These are phyloP conservation scores for Suhomyces vadensis DNA, from an alignment of 805 yeast genomes.

Conservation along the genomic window DNA sequence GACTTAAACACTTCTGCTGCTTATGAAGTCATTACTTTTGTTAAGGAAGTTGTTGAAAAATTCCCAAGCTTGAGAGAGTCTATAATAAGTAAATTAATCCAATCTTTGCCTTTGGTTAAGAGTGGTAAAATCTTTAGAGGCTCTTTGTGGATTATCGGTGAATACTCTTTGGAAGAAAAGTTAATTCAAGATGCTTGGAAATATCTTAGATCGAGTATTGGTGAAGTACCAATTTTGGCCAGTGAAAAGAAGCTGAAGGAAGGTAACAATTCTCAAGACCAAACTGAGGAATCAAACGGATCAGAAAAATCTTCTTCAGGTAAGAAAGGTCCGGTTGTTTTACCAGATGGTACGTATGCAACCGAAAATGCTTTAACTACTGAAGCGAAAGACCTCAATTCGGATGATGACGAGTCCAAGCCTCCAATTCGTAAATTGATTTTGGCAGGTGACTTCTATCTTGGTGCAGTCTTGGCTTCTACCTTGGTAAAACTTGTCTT, in stretches of 20 bases:
- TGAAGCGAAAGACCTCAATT: conserved; percentile 21
- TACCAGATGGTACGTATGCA: conserved; percentile 99
- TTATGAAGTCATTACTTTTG: conserved; percentile 83
- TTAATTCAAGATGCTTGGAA: conserved; percentile 86
- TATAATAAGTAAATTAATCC: conserved; percentile 63
- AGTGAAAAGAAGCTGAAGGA: conserved; percentile 53
- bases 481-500: conserved; percentile 86
- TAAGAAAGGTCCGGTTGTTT: conserved; percentile 69
- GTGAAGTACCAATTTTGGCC: conserved; percentile 87
- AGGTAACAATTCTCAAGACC: conserved; percentile 29
- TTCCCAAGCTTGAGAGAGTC: conserved; percentile 75
- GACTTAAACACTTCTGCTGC: conserved; percentile 87
- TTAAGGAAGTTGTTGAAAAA: conserved; percentile 91
- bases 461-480: conserved; percentile 83
- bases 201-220: conserved; percentile 76
- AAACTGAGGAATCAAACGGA: conserved; percentile 28
- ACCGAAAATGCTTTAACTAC: conserved; percentile 82
- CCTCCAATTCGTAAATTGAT: conserved; percentile 83
- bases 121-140: conserved; percentile 93
- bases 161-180: conserved; percentile 70
- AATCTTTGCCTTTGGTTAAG: conserved; percentile 63
- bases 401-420: conserved; percentile 35
- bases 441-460: conserved; percentile 84
- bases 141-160: conserved; percentile 95
- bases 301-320: conserved; percentile 9